phyloP scores from a whole-genome alignment of 441 rosid genomes.

The Bocquillonia castaneifolia region DNA sequence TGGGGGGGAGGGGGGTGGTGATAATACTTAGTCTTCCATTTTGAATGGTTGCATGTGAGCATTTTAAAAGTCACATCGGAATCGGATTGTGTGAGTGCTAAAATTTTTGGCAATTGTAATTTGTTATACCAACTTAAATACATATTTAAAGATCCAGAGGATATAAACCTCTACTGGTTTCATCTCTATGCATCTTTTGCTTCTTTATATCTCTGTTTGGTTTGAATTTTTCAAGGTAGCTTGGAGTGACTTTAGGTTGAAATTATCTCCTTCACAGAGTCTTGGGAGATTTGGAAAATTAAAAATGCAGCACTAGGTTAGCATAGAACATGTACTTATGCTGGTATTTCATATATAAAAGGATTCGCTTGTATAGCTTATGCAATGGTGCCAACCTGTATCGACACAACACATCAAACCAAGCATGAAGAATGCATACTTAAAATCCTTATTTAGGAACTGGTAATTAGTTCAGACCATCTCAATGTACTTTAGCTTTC shows the following conservation, averaged over 20 bases:
- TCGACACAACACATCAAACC: conserved; percentile 8
- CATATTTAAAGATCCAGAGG: no score
- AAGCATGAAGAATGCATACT: not conserved
- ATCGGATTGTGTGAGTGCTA: no score
- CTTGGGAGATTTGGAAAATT: not conserved
- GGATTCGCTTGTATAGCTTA: not conserved
- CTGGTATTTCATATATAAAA: not conserved
- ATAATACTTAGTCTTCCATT: no score
- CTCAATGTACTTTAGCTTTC: conserved; percentile 28
- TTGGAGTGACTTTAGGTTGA: no score
- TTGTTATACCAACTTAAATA: no score
- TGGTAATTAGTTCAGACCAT: not conserved
- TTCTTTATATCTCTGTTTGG: not conserved
- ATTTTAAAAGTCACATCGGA: not conserved
- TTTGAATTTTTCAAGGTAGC: no score
- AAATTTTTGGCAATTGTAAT: no score
- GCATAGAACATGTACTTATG: no score
- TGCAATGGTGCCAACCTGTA: conserved; percentile 9
- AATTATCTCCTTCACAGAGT: not conserved
- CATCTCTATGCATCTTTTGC: not conserved
- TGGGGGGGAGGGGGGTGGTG: no score
- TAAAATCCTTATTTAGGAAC: not conserved
- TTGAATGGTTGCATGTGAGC: not conserved
- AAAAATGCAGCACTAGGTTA: no score
- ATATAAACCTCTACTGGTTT: no score